A percentile compares a stretch with the other conserved stretches of the same genome.
Evolutionary conservation across 2,329 filamentous ascomycete species (phyloP).

Genomic region (Beauveria rudraprayagi): DNA sequence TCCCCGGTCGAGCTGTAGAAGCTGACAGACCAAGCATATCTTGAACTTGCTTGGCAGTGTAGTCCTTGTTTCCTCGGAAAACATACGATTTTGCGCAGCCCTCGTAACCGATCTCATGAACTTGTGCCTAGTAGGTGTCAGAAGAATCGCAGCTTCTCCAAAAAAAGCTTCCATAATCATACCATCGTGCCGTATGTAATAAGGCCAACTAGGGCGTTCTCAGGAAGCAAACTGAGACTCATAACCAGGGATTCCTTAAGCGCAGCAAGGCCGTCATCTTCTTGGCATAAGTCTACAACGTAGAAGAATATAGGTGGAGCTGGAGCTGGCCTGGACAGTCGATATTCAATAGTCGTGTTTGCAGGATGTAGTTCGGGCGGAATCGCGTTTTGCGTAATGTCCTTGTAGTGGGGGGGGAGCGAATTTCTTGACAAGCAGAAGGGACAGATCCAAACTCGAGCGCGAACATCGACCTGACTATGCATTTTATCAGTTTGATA

Average conservation of each 20-base stretch:
- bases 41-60: constrained; percentile 96
- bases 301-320: constrained; percentile 80
- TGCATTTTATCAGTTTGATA: neutral
- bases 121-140: constrained; percentile 58
- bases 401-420: constrained; percentile 80
- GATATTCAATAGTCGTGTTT: constrained; percentile 87
- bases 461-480: constrained; percentile 76
- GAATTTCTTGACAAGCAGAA: constrained; percentile 81
- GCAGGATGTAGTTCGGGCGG: constrained; percentile 73
- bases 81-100: constrained; percentile 99
- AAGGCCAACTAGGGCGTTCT: constrained; percentile 72
- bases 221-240: constrained; percentile 74
- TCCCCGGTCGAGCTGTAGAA: constrained; percentile 63
- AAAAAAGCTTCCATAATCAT: constrained; percentile 15
- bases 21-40: constrained; percentile 89
- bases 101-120: constrained; percentile 95
- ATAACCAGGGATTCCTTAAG: constrained; percentile 81
- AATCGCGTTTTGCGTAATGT: constrained; percentile 76
- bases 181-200: constrained; percentile 93
- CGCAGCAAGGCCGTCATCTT: constrained; percentile 75
- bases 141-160: neutral
- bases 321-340: constrained; percentile 72
- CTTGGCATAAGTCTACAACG: constrained; percentile 81
- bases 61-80: constrained; percentile 96
- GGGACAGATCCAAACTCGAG: constrained; percentile 80